These are phyloP conservation scores for Reticulascus tulasneorum DNA, from an alignment of 2,329 filamentous ascomycete genomes.

Conservation along the genomic window DNA sequence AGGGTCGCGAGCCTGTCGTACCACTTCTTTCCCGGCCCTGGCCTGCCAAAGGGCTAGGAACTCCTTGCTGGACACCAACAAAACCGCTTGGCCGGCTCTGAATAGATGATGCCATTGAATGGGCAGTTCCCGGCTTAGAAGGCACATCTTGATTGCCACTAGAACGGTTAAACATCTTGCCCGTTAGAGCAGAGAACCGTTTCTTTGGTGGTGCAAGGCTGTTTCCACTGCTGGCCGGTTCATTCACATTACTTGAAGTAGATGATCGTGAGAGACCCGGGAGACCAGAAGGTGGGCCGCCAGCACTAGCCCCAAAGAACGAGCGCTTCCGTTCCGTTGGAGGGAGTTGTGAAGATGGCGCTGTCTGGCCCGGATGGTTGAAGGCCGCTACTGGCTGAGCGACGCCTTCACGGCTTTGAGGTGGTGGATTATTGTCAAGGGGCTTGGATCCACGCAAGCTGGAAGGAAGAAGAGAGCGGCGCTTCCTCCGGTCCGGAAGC, in stretches of 20 bases:
- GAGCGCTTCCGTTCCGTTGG: constrained; percentile 34
- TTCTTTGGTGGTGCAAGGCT: constrained; percentile 30
- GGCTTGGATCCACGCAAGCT: constrained; percentile 19
- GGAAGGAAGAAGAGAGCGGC: constrained; percentile 35
- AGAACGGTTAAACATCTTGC: constrained; percentile 23
- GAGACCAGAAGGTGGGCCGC: constrained; percentile 4
- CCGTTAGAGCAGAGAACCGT: constrained; percentile 38
- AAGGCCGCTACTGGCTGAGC: background rate
- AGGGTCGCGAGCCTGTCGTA: constrained; percentile 15
- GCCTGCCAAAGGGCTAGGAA: constrained; percentile 3
- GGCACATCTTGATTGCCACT: constrained; percentile 16
- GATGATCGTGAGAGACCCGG: constrained; percentile 18
- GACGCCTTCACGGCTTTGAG: constrained; percentile 18
- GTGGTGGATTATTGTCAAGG: constrained; percentile 18
- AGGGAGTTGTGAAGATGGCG: constrained; percentile 19
- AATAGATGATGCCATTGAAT: constrained; percentile 17
- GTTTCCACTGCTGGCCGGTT: constrained; percentile 5
- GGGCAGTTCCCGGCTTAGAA: constrained; percentile 15
- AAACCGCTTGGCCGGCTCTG: constrained; percentile 11
- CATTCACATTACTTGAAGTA: constrained; percentile 20
- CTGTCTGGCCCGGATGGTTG: background rate
- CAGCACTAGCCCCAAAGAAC: constrained; percentile 28
- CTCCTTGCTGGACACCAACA: constrained; percentile 3
- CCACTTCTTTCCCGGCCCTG: constrained; percentile 15
- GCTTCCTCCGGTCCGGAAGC: constrained; percentile 28